Base-by-base conservation (phyloP, 1,284 basidiomycete species). In the Boletellus deceptivus region DNA sequence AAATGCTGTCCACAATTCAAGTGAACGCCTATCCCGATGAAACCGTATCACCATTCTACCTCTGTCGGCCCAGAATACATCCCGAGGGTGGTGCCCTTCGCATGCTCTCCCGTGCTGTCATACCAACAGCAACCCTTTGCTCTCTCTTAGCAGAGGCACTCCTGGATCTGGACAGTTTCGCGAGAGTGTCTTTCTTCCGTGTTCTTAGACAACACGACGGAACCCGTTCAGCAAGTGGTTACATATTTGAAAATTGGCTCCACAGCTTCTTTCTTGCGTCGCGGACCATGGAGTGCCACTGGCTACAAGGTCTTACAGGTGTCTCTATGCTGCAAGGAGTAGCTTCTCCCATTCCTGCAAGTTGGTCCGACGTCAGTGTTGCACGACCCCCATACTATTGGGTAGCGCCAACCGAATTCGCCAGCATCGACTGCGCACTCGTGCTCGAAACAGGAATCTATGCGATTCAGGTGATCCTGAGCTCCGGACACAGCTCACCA, bases 171-270 rank as follows among this genome's bases (percentile, higher is more conserved):
- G n/a, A n/a, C n/a, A n/a, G n/a, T n/a, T n/a, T n/a, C n/a, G n/a
- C n/a, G n/a, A n/a, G n/a, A n/a, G n/a, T n/a, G n/a, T n/a, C n/a
- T n/a, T n/a, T 54, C 14, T 40, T 40, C 18, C 1, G 2, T 3
- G 6, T 11, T 20, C 17, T 53, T 9, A 13, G 18, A 8, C 18
- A 9, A n/a, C 0, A 0, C 6, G 2, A 5, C 1, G 34, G 22
- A 4, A 57, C 55, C 9, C 35, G 35, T 10, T 10, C 4, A 6
- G 22, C 41, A 0, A 42, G 31, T 7, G 22, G 18, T 0, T 22
- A 8, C n/a, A 6, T 52, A 4, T 20, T 27, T 9, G 34, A 47
- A 35, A 22, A 8, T 1, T 56, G 55, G 54, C 41, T 56, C 14
- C 41, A 56, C 29, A 14, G 6, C n/a, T 49, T 24, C 18, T 25